Conservation (phyloP, 177 flowering plant genomes). For the Vitis hybrid region DNA sequence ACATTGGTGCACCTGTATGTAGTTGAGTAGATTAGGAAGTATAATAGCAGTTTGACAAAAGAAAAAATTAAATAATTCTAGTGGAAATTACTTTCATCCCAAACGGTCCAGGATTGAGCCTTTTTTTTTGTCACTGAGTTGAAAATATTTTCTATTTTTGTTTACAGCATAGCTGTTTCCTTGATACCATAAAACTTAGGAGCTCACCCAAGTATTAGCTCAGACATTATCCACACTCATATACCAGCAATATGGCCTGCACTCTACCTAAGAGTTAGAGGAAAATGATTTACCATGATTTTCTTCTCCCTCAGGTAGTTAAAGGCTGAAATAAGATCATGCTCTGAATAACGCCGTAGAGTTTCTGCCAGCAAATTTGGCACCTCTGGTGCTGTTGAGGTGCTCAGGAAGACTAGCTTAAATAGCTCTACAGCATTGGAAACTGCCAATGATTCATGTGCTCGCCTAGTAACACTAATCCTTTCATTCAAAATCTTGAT, state of each 20-base stretch:
- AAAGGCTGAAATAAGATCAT: conserved; percentile 88
- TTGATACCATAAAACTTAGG: background rate
- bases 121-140: too few species aligned
- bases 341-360: conserved; percentile 79
- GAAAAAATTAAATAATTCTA: too few species aligned
- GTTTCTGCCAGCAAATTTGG: conserved; percentile 72
- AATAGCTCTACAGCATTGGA: conserved; percentile 90
- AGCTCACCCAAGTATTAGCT: background rate
- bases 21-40: too few species aligned
- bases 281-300: conserved; percentile 58
- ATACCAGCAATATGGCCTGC: background rate
- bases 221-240: background rate
- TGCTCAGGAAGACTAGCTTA: conserved; percentile 83
- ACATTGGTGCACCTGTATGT: too few species aligned
- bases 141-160: too few species aligned
- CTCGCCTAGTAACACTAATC: conserved; percentile 30
- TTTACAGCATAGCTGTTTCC: background rate
- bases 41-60: too few species aligned
- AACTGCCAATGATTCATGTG: conserved; percentile 68
- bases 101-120: too few species aligned
- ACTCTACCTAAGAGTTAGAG: background rate
- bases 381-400: conserved; percentile 56
- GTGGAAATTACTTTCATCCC: too few species aligned
- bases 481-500: conserved; percentile 45
- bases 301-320: conserved; percentile 80